Base-by-base conservation (phyloP, 2,329 filamentous ascomycete species). In the Claviceps maximensis region DNA sequence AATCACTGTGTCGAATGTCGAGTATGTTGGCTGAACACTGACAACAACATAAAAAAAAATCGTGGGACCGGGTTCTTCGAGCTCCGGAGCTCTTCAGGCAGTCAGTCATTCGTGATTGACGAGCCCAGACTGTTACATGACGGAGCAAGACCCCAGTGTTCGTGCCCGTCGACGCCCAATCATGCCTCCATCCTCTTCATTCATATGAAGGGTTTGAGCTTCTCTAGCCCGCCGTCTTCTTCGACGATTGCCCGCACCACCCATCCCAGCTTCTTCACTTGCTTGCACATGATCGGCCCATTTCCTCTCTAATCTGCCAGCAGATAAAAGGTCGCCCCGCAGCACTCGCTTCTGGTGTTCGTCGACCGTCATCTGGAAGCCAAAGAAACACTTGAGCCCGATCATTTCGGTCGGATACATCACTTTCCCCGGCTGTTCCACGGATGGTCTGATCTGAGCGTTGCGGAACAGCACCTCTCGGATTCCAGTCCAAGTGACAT, bases 251-350 rank as follows among this genome's bases (percentile, higher is more conserved):
- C 86, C 82, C 1, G 76, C 77, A 2, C 84, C 88, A 2, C 72
- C 74, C 2, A 79, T 78, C 2, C 84, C 86, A 0, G 86, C 87
- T 65, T 96, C 91, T 67, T 95, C 89, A 50, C 80, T 87, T 17
- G 87, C 83, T 70, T 94, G 87, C 89, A 96, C 96, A 67, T 89
- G 95, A 52, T 94, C 86, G 0, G 86, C 85, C 91, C 91, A 97
- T 66, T 91, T 94, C 58, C 83, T 78, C 72, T 95, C 90, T 21
- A 97, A 74, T n/a, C 87, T 75, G 40, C 76, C 77, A 0, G 93
- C 93, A 1, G 86, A 77, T 0, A 76, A 73, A 54, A 89, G 78
- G 56, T 95, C 87, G 7, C 88, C 88, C 4, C 80, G 75, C 50
- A 95, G 67, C 0, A 96, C 87, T 4, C 90, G 81, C 70, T 90